Base-by-base conservation (phyloP, 495 filamentous ascomycete genomes). In the Neurospora sp. region DNA sequence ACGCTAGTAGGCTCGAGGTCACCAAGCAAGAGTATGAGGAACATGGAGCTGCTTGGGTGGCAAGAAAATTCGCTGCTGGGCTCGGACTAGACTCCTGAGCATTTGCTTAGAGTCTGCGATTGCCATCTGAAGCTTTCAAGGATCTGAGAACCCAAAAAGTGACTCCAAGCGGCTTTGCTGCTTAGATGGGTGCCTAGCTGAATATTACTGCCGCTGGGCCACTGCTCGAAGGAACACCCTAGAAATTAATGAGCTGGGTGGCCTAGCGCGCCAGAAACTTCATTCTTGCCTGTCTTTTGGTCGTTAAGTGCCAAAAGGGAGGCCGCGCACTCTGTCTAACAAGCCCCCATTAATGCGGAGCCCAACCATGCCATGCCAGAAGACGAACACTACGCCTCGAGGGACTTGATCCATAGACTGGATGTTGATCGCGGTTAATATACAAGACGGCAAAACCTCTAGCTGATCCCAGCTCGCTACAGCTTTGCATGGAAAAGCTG, bases 11-110 rank as follows among this genome's bases (percentile, higher is more conserved):
- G 46, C 82, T 93, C 12, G 87, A 89, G 0, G 92, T 98, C 16
- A 94, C 92, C 7, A 92, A 93, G 74, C 87, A 92, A 72, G 94
- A 99, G 78, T 98, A 98, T 81, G 89, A 93, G 70, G 96, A 99
- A 81, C 80, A 93, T 79, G 96, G 96, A 37, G 89, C 89, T 71
- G 86, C 83, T 31, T 98, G 93, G 93, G 86, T 91, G 31, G 88
- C 87, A 41, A 89, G 89, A 74, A 92, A 90, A 78, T 97, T 98
- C 71, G 77, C 84, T 3, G 72, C 78, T 20, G 82, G 83, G 12
- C 70, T 82, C 5, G 77, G 78, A 4, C 70, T 78, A 27, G 76
- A 77, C 16, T 71, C 72, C n/a, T 77, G 73, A 78, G 54, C 27
- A 66, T 66, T 35, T 66, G 54, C 27, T 66, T 35, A 35, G 20